Base-by-base conservation (phyloP, 2,329 filamentous ascomycete genomes). In the Sporothrix schenckii region DNA sequence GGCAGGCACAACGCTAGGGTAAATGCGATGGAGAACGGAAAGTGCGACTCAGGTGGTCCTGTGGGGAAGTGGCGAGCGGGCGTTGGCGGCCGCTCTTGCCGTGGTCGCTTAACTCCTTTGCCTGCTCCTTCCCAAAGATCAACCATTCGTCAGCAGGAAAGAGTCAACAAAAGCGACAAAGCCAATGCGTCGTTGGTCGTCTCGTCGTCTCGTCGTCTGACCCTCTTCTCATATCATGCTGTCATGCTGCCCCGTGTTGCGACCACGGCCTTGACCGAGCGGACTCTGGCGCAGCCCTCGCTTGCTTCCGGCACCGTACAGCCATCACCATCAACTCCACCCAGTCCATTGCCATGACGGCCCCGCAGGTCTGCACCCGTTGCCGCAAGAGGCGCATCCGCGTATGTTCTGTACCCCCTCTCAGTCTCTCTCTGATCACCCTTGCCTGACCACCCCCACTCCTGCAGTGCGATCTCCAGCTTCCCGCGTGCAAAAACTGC, bases 401-500 rank as follows among this genome's bases (percentile, higher is more conserved):
- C 27, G 56, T 60, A 60, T 3, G 56, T 41, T 21, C 41, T n/a
- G 34, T 34, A 14, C 41, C 56, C 30, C 41, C 56, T 19, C 19
- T 21, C 30, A 34, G 34, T 39, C 54, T 30, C 9, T 9, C 5
- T 47, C 4, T 16, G 1, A 14, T 4, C 11, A n/a, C 16, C 3
- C 10, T 16, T 58, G 30, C 54, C 34, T 58, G 10, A 58, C 30
- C 14, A 27, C 14, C 34, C 11, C 13, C 52, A 24, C 54, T 19
- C 54, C 39, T 53, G 16, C 52, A 66, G 63, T 66, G 63, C 63
- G 63, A 66, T 19, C 47, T 66, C 21, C 63, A 66, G 16, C 30
- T 66, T 21, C 63, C 63, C 10, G 44, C 63, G 14, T 66, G 63
- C 63, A 66, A 66, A 30, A 66, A 66, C 47, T 66, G 63, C 47